A percentile compares a stretch with the other conserved stretches of the same genome.
phyloP scores from a whole-genome alignment of 1,139 yeast species.

The Fermentozyma sake region DNA sequence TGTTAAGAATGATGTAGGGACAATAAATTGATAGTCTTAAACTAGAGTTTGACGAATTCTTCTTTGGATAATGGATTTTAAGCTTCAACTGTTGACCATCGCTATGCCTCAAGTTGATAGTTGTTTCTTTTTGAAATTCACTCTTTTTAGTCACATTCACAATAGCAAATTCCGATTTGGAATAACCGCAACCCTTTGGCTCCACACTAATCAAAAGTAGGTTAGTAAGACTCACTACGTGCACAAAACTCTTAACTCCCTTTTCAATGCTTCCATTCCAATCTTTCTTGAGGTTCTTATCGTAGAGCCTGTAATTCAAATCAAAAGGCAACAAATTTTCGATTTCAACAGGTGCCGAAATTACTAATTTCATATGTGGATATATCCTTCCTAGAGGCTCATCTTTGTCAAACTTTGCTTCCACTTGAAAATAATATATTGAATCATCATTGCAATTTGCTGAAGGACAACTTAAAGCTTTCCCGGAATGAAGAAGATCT shows the following conservation, averaged over 20 bases:
- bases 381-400: constrained; percentile 73
- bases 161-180: constrained; percentile 75
- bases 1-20: constrained; percentile 79
- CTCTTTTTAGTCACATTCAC: constrained; percentile 58
- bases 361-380: constrained; percentile 76
- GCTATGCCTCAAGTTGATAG: constrained; percentile 43
- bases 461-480: constrained; percentile 58
- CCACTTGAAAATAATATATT: constrained; percentile 67
- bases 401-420: constrained; percentile 55
- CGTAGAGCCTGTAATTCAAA: constrained; percentile 69
- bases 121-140: constrained; percentile 54
- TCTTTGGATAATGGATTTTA: constrained; percentile 60
- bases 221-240: constrained; percentile 72
- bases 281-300: constrained; percentile 66
- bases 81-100: constrained; percentile 69
- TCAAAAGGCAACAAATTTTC: constrained; percentile 86
- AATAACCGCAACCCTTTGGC: constrained; percentile 61
- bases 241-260: constrained; percentile 70
- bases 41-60: constrained; percentile 41
- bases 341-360: constrained; percentile 84
- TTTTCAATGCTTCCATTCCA: constrained; percentile 60
- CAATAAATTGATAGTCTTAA: constrained; percentile 66
- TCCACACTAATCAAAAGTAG: constrained; percentile 68
- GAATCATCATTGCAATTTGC: constrained; percentile 32
- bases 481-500: constrained; percentile 47